Evolutionary conservation across 345 rosid genomes (phyloP), one percentile per base, ranked within the genome.

Genomic region (Populus nigra): DNA sequence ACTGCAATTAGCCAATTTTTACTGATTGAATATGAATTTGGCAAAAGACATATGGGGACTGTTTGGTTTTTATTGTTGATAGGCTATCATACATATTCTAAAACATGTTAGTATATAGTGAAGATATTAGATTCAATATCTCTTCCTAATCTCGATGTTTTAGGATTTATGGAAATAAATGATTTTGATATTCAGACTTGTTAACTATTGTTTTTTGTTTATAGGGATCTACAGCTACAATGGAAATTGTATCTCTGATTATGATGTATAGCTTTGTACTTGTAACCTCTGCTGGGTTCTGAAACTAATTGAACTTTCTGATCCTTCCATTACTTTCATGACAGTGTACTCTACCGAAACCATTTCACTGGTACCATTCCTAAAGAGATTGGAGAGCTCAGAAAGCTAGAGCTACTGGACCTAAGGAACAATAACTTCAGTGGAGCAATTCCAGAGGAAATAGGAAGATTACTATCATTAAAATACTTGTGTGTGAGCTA

Each of bases 391-490:
- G 93, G 89, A 69, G 84, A 73, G 9, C 92, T 96, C 25, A 62
- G 73, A 3, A 85, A 85, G 76, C 80, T 93, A 22, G 88, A 91
- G 80, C 35, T 90, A 17, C 84, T 92, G 87, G 98, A 93, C 81
- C 84, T 92, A 71, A 87, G 93, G 80, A 87, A 87, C 50, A 96
- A 94, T 79, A 83, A 88, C 79, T 83, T 96, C 69, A 79, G 71
- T 68, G 98, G 98, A 82, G 79, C 47, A 38, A 82, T 96, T 86
- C 99, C 98, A 59, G 77, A 39, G 25, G 93, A 88, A 78, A 78
- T 92, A 76, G 79, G 81, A 81, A 78, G 71, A 35, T 74, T 87
- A 72, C 61, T 62, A 45, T 84, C 95, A 53, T 87, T 89, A 50
- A 93, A 86, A 79, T 73, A 81, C 86, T 85, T 96, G 98, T 96